A percentile compares a stretch with the other conserved stretches of the same genome.
Evolutionary conservation across 2,329 filamentous ascomycete species (phyloP).

Genomic region (Beauveria varroae): DNA sequence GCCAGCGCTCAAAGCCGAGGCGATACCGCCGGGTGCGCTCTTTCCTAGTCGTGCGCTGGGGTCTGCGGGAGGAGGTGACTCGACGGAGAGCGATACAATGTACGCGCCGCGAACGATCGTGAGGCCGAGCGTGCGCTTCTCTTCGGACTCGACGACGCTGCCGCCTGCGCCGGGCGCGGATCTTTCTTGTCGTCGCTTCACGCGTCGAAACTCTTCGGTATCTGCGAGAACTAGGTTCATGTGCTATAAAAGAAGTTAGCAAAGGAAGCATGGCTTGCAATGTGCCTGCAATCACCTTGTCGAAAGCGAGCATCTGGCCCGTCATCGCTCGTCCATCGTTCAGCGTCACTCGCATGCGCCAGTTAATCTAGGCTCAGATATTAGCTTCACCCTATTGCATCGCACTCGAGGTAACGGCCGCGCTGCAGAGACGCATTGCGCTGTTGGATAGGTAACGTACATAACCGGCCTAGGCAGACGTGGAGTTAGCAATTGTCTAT

Average conservation of each 20-base stretch:
- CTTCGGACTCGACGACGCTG: constrained; percentile 75
- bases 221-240: constrained; percentile 99
- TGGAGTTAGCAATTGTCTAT: constrained; percentile 55
- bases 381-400: background rate
- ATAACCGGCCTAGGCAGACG: constrained; percentile 56
- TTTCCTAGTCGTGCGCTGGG: constrained; percentile 83
- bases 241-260: constrained; percentile 50
- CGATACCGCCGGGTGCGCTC: constrained; percentile 58
- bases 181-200: constrained; percentile 79
- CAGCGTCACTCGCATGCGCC: constrained; percentile 95
- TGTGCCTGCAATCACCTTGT: constrained; percentile 59
- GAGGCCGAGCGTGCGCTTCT: constrained; percentile 93
- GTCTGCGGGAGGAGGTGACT: constrained; percentile 91
- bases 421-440: constrained; percentile 9
- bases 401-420: background rate
- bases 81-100: constrained; percentile 90
- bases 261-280: background rate
- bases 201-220: constrained; percentile 92
- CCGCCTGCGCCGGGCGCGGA: constrained; percentile 49
- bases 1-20: constrained; percentile 69
- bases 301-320: constrained; percentile 96
- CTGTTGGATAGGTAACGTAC: constrained; percentile 40
- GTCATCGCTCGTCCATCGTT: constrained; percentile 95
- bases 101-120: constrained; percentile 92
- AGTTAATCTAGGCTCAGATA: constrained; percentile 72